phyloP scores from a whole-genome alignment of 1,284 basidiomycete genomes.

The Inonotus obliquus region DNA sequence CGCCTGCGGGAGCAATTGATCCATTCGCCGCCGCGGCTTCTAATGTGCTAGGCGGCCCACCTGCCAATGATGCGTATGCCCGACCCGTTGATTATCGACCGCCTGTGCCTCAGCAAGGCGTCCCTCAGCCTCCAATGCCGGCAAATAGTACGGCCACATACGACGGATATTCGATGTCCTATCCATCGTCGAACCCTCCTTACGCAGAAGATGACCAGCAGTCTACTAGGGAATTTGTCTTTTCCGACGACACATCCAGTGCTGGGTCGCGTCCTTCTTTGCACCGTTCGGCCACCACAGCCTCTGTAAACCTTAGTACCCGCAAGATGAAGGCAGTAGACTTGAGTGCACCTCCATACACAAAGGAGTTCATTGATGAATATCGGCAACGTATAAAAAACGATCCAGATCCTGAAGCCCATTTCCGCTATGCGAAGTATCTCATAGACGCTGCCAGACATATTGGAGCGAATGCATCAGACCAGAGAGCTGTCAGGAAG shows the following conservation, averaged over 20 bases:
- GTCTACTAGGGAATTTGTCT: background rate
- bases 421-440: slow-evolving; percentile 96
- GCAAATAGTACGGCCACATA: background rate
- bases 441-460: slow-evolving; percentile 99
- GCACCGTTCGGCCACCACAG: slow-evolving; percentile 50
- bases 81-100: background rate
- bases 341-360: slow-evolving; percentile 82
- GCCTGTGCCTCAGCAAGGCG: background rate
- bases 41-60: slow-evolving; percentile 62
- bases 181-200: background rate
- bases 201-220: slow-evolving; percentile 11
- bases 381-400: slow-evolving; percentile 96
- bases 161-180: background rate
- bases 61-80: slow-evolving; percentile 19
- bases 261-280: slow-evolving; percentile 43
- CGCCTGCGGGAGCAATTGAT: slow-evolving; percentile 28
- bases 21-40: slow-evolving; percentile 69
- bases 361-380: slow-evolving; percentile 96
- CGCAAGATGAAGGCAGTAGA: slow-evolving; percentile 81
- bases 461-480: slow-evolving; percentile 66
- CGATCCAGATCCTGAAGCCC: slow-evolving; percentile 98
- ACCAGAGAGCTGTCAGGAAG: slow-evolving; percentile 79
- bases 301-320: slow-evolving; percentile 56
- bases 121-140: background rate
- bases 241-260: slow-evolving; percentile 9